These are phyloP conservation scores for Solanum acaule DNA, from an alignment of 257 asterid genomes.

Conservation along the genomic window DNA sequence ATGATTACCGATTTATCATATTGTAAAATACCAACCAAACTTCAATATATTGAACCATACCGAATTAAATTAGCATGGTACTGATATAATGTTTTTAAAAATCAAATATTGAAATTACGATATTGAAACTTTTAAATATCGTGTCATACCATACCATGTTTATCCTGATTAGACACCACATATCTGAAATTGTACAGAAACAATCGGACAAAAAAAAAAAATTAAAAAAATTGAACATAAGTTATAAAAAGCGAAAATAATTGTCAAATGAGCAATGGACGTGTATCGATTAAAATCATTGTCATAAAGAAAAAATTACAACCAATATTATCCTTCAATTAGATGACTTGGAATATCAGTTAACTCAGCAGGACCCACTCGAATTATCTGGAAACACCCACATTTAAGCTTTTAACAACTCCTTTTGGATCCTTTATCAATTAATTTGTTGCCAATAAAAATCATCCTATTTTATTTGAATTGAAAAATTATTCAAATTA, in stretches of 20 bases:
- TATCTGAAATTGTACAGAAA: neutral
- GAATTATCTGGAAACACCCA: neutral
- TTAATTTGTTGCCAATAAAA: neutral
- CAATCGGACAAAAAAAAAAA: neutral
- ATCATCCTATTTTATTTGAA: neutral
- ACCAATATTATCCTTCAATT: neutral
- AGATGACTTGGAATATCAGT: neutral
- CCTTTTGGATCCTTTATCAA: neutral
- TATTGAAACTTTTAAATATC: too few species aligned
- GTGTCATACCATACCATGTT: too few species aligned
- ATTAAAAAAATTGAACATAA: neutral
- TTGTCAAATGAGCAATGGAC: neutral
- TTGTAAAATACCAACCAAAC: too few species aligned
- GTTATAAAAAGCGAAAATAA: neutral
- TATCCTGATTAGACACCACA: neutral
- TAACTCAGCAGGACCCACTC: neutral
- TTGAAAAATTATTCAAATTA: neutral
- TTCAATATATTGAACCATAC: too few species aligned
- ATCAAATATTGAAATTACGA: accelerated
- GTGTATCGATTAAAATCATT: neutral
- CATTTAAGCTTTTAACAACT: neutral
- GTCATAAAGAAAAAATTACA: neutral
- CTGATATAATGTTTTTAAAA: too few species aligned
- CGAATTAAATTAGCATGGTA: too few species aligned
- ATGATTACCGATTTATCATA: too few species aligned